Conservation (phyloP, 2,329 filamentous ascomycete genomes). For the Colletotrichum filicis region DNA sequence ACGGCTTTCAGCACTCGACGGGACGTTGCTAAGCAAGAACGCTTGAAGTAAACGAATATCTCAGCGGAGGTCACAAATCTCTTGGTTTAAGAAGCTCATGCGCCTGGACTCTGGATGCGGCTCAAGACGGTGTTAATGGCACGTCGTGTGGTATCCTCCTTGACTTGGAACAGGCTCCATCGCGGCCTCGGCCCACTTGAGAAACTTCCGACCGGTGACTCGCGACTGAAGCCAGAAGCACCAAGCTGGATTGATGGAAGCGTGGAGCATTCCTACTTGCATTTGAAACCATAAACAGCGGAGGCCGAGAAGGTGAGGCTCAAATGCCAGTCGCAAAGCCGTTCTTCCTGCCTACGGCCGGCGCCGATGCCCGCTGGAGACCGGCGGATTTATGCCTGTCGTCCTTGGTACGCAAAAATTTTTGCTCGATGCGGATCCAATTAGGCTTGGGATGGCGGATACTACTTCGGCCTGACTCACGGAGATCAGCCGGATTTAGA, state of each 20-base stretch:
- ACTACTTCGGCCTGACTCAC: slow-evolving; percentile 10
- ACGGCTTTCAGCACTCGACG: too few species aligned
- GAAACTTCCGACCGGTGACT: background rate
- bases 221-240: too few species aligned
- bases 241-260: background rate
- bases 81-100: too few species aligned
- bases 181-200: background rate
- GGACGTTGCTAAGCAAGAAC: too few species aligned
- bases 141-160: too few species aligned
- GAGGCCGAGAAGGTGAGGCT: background rate
- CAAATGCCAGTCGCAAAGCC: background rate
- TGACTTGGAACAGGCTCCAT: background rate
- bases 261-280: background rate
- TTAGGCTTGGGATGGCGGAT: background rate
- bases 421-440: background rate
- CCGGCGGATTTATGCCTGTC: background rate
- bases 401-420: background rate
- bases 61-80: too few species aligned
- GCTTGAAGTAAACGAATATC: too few species aligned
- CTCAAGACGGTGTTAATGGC: too few species aligned
- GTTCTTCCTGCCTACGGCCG: background rate
- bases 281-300: background rate
- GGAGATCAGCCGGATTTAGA: slow-evolving; percentile 12
- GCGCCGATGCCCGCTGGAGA: slow-evolving; percentile 28
- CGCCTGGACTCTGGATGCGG: too few species aligned